A percentile compares a stretch with the other conserved stretches of the same genome.
Conservation (phyloP, 208 protist species). For the Leishmania gerbilli region DNA sequence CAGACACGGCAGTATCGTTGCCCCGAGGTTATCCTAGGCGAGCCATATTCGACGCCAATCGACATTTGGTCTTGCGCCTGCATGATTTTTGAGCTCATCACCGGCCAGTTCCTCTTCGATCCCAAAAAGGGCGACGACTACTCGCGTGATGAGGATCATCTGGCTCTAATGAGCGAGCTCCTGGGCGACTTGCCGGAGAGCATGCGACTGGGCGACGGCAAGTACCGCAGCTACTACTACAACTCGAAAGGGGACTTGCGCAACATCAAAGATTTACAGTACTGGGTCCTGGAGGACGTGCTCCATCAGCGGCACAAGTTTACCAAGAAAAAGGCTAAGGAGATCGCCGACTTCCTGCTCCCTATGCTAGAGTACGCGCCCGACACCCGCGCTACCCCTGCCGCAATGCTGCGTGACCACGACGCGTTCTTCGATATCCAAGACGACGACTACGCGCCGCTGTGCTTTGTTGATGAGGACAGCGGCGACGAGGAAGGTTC, state of each 20-base stretch:
- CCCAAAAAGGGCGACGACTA: constrained; percentile 92
- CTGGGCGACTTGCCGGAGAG: constrained; percentile 89
- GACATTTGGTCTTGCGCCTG: constrained; percentile 95
- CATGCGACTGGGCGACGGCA: constrained; percentile 83
- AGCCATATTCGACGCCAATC: constrained; percentile 80
- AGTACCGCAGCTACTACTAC: constrained; percentile 85
- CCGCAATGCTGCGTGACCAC: constrained; percentile 80
- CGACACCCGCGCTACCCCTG: constrained; percentile 83
- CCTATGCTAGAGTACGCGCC: constrained; percentile 95
- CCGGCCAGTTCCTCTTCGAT: constrained; percentile 94
- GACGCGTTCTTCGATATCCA: constrained; percentile 84
- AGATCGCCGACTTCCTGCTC: constrained; percentile 94
- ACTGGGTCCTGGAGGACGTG: constrained; percentile 86
- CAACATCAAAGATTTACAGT: constrained; percentile 83
- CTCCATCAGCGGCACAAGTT: constrained; percentile 95
- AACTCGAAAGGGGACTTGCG: constrained; percentile 75
- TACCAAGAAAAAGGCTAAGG: constrained; percentile 78
- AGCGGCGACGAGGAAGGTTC: constrained; percentile 21
- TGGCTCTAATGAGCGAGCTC: constrained; percentile 95
- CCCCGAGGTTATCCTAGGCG: constrained; percentile 93
- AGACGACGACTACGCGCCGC: constrained; percentile 85
- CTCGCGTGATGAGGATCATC: constrained; percentile 91
- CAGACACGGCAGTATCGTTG: constrained; percentile 94
- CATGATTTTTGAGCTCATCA: constrained; percentile 95
- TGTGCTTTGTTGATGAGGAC: constrained; percentile 63